Evolutionary conservation across 129 eudicot genomes (phyloP).

Genomic region (Silybum marianum): DNA sequence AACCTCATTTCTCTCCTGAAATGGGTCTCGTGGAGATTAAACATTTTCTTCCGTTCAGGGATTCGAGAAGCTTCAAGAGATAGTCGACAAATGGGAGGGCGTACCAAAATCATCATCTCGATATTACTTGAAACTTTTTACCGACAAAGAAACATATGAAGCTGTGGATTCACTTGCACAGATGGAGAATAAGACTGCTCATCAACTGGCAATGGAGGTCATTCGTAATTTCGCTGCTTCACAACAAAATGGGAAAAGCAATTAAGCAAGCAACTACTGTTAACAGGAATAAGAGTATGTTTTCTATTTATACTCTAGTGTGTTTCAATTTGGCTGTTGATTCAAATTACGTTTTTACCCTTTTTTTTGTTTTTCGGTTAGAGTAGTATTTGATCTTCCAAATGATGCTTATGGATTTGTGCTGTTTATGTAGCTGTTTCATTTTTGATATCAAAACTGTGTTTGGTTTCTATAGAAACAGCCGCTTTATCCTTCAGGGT

Average conservation of each 20-base stretch:
- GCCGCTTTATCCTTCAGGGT: not conserved
- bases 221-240: constrained; percentile 82
- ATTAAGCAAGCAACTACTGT: constrained; percentile 27
- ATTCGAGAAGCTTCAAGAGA: constrained; percentile 70
- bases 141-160: constrained; percentile 76
- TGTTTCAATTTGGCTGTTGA: constrained; percentile 36
- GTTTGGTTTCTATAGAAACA: not conserved
- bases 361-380: not conserved
- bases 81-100: constrained; percentile 91
- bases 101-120: constrained; percentile 47
- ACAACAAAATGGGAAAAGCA: constrained; percentile 69
- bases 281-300: constrained; percentile 30
- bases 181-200: constrained; percentile 77
- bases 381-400: not conserved
- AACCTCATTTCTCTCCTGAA: not conserved
- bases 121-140: constrained; percentile 70
- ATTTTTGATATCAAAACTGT: not conserved
- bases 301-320: not conserved
- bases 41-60: constrained; percentile 43
- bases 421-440: not conserved
- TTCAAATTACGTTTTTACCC: not conserved
- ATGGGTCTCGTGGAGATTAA: not conserved
- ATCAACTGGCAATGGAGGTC: constrained; percentile 84
- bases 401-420: not conserved
- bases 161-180: constrained; percentile 79